Evolutionary conservation across 805 yeast species (phyloP).

Genomic region (Candida arabinofermentans): DNA sequence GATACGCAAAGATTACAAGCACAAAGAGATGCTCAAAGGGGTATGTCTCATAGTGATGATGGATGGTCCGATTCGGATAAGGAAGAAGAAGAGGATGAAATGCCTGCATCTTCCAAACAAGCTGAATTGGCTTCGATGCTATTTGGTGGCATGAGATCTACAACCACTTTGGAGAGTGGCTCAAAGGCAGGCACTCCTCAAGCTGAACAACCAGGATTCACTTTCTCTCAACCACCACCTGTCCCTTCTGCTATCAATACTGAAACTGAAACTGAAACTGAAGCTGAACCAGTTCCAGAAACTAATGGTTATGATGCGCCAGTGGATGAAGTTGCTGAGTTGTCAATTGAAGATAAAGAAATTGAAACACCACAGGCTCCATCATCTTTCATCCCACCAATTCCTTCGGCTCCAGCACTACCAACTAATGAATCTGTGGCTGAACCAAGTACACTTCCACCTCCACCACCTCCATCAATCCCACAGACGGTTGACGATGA

Average conservation of each 20-base stretch:
- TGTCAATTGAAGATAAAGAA: slow-evolving; percentile 3
- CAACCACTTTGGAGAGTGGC: slow-evolving; percentile 11
- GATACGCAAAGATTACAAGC: slow-evolving; percentile 61
- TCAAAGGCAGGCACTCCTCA: slow-evolving; percentile 3
- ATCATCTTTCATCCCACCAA: slow-evolving; percentile 23
- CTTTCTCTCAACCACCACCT: slow-evolving; percentile 20
- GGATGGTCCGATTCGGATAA: slow-evolving; percentile 40
- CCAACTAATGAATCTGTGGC: neutral
- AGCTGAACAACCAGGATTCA: slow-evolving; percentile 2
- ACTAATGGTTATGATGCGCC: neutral
- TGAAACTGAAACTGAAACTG: neutral
- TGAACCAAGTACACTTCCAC: slow-evolving; percentile 6
- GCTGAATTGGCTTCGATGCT: slow-evolving; percentile 52
- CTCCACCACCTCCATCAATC: slow-evolving; percentile 6
- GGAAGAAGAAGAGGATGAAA: slow-evolving; percentile 38
- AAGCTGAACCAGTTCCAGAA: slow-evolving; percentile 22
- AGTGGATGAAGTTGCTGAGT: neutral
- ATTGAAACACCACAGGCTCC: slow-evolving; percentile 2
- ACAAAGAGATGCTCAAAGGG: slow-evolving; percentile 71
- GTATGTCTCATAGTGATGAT: slow-evolving; percentile 39
- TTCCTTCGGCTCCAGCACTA: slow-evolving; percentile 17
- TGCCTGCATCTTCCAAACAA: slow-evolving; percentile 47
- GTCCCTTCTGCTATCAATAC: slow-evolving; percentile 19
- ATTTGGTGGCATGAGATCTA: slow-evolving; percentile 48
- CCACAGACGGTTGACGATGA: too few species aligned